Evolutionary conservation across 768 basidiomycete genomes (phyloP).

Genomic region (Coprinellus aureogranulatus): DNA sequence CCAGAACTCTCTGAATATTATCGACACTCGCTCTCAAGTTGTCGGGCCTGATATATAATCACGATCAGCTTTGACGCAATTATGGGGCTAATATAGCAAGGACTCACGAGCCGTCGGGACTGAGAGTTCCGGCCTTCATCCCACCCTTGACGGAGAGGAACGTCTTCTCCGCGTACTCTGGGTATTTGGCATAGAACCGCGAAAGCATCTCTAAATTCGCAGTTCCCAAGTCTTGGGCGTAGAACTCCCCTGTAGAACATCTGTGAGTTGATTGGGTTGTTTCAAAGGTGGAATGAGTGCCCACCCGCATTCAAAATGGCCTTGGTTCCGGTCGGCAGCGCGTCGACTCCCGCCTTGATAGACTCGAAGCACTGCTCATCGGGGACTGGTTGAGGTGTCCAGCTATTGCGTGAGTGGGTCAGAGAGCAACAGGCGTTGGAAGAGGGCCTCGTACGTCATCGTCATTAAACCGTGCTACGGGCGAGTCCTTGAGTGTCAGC

Average conservation of each 20-base stretch:
- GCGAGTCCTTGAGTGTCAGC: no score
- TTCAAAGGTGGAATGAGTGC: not conserved
- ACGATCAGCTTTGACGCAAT: not conserved
- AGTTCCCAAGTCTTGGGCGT: slow-evolving; percentile 3
- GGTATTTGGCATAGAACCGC: slow-evolving; percentile 8
- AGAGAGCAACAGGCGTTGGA: not conserved
- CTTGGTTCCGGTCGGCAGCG: slow-evolving; percentile 42
- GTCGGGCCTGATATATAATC: no score
- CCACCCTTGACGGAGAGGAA: slow-evolving; percentile 8
- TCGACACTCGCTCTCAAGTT: slow-evolving; percentile 34
- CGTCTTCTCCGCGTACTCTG: slow-evolving; percentile 8
- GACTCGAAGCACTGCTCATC: slow-evolving; percentile 63
- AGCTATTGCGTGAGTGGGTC: slow-evolving; percentile 18
- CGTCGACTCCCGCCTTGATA: slow-evolving; percentile 52
- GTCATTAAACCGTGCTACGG: slow-evolving; percentile 17
- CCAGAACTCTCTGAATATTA: slow-evolving; percentile 41
- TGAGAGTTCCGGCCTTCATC: not conserved
- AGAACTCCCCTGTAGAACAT: slow-evolving; percentile 4
- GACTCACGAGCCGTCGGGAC: slow-evolving; percentile 1
- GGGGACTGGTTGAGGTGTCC: slow-evolving; percentile 41
- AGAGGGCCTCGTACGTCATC: slow-evolving; percentile 10
- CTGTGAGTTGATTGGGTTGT: not conserved
- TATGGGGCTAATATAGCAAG: not conserved
- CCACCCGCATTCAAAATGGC: slow-evolving; percentile 43
- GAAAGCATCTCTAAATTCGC: slow-evolving; percentile 8